These are phyloP conservation scores for Pichia rugopelliculosa DNA, from an alignment of 805 yeast species.

Conservation along the genomic window DNA sequence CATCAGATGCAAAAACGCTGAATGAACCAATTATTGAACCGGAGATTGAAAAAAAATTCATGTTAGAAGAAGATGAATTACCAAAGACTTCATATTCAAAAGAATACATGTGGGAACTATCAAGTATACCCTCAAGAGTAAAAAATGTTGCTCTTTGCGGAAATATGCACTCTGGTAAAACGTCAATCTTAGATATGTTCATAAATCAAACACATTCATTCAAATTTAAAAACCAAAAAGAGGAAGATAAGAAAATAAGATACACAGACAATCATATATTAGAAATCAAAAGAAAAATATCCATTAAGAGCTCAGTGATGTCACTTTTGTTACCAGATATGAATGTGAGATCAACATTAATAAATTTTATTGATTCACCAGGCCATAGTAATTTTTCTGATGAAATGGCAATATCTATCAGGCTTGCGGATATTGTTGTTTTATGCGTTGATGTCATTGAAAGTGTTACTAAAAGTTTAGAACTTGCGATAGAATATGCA, in stretches of 20 bases:
- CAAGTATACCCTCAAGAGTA: conserved; percentile 49
- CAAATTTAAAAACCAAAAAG: conserved; percentile 22
- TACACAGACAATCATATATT: conserved; percentile 67
- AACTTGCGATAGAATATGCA: conserved; percentile 44
- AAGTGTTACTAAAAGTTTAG: conserved; percentile 61
- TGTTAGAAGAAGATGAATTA: conserved; percentile 42
- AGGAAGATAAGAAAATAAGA: conserved; percentile 40
- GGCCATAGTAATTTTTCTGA: conserved; percentile 85
- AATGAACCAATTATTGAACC: conserved; percentile 65
- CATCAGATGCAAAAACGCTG: conserved; percentile 38
- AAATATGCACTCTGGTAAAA: conserved; percentile 77
- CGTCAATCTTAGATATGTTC: conserved; percentile 64
- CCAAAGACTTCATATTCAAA: conserved; percentile 59
- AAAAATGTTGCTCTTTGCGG: conserved; percentile 80
- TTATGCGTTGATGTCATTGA: conserved; percentile 81
- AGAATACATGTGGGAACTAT: conserved; percentile 47
- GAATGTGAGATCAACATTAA: conserved; percentile 44
- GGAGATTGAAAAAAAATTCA: conserved; percentile 31
- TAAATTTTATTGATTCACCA: conserved; percentile 78
- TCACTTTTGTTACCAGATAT: conserved; percentile 51
- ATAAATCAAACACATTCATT: conserved; percentile 59
- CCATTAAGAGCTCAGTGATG: conserved; percentile 57
- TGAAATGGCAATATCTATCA: conserved; percentile 53
- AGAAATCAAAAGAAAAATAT: conserved; percentile 64
- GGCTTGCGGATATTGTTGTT: conserved; percentile 57